Evolutionary conservation across 768 basidiomycete species (phyloP), one percentile per base, ranked within the genome.

Genomic region (Kwoniella dendrophila): DNA sequence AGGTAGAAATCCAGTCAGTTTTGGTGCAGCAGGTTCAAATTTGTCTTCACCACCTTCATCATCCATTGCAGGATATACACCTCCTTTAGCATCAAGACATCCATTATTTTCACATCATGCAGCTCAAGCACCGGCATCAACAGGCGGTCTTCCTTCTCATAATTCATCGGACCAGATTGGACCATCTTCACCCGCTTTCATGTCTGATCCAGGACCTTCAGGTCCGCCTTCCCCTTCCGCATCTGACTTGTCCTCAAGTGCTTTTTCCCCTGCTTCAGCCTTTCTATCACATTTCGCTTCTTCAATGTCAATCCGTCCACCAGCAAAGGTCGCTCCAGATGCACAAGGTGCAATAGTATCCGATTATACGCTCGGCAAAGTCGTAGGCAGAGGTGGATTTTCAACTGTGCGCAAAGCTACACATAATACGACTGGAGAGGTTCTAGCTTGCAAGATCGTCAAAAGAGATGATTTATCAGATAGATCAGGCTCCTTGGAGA

Each of bases 371-470:
- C 83, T 96, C 0, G 92, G 90, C 16, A 82, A 83, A 30, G 81
- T 88, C 67, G 84, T 95, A 12, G 92, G 89, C 26, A 82, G 85
- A 62, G 92, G 93, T 8, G 88, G 86, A 6, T 90, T 91, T 76
- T 90, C 90, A 14, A 86, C 86, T 61, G 89, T 95, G 61, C 81
- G 89, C 54, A 84, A 85, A 5, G 92, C 88, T 1, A 85, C 79
- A 3, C 83, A 85, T 8, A 82, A 86, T 6, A 78, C 83, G 3
- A 86, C 88, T 1, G 89, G 86, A 32, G 83, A 83, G 47, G 81
- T 86, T 2, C 86, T 88, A 47, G 92, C 92, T 7, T 87, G 93
- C 78, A 94, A 94, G 78, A 89, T 93, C 67, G 84, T 94, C 40
- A 79, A 79, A 56, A 60, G 74, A 38, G 78, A 79, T 58, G 78